phyloP scores from a whole-genome alignment of 2,329 filamentous ascomycete species.

The Ustilaginoidea virens region DNA sequence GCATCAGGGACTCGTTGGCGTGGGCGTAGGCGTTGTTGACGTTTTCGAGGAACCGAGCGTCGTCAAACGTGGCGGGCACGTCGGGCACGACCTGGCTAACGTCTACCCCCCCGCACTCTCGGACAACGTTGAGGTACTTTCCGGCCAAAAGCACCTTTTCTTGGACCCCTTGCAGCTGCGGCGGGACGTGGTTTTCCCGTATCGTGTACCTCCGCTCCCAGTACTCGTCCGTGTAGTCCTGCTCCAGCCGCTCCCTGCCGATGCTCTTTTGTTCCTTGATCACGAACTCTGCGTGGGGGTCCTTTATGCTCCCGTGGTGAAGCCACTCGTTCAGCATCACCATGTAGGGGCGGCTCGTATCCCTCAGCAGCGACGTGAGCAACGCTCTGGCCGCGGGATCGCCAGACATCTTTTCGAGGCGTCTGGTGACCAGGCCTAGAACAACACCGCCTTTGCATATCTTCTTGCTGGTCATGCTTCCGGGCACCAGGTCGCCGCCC shows the following conservation, averaged over 20 bases:
- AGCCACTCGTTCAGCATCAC: constrained; percentile 97
- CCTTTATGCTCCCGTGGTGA: constrained; percentile 87
- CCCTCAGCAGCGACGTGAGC: constrained; percentile 66
- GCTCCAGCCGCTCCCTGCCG: constrained; percentile 72
- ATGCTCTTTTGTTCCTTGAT: constrained; percentile 96
- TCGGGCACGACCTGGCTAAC: constrained; percentile 78
- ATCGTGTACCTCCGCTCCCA: constrained; percentile 98
- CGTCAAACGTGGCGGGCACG: constrained; percentile 85
- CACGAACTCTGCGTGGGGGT: constrained; percentile 86
- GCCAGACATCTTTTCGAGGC: constrained; percentile 79
- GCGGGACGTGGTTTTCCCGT: constrained; percentile 77
- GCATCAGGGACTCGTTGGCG: constrained; percentile 85
- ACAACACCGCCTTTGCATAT: constrained; percentile 95
- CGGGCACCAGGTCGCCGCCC: constrained; percentile 65
- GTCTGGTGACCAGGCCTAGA: constrained; percentile 71
- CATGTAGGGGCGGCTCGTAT: constrained; percentile 92
- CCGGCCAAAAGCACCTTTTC: constrained; percentile 90
- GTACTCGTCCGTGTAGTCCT: constrained; percentile 98
- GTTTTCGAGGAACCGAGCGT: constrained; percentile 83
- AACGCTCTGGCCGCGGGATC: constrained; percentile 77
- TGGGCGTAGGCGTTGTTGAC: constrained; percentile 91
- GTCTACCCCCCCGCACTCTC: constrained; percentile 92
- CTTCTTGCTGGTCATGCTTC: constrained; percentile 71
- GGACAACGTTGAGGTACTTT: constrained; percentile 94
- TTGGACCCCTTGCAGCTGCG: constrained; percentile 78